Evolutionary conservation across 2,329 filamentous ascomycete genomes (phyloP).

Genomic region (Colletotrichum lupini): DNA sequence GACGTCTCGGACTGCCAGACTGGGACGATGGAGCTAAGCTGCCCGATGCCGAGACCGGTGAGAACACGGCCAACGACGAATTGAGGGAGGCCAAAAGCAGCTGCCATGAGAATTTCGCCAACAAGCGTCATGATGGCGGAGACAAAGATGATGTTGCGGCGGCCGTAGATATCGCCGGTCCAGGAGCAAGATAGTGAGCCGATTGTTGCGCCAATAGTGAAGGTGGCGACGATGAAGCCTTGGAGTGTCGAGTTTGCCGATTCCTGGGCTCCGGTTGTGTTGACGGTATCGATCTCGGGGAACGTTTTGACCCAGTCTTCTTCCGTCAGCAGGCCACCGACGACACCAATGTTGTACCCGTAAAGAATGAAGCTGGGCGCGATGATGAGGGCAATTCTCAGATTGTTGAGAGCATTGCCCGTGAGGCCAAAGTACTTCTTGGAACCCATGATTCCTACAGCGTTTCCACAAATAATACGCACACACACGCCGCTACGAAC

Average conservation of each 20-base stretch:
- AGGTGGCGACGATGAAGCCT: slow-evolving; percentile 49
- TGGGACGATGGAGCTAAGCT: slow-evolving; percentile 52
- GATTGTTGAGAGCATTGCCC: slow-evolving; percentile 47
- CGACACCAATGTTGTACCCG: slow-evolving; percentile 53
- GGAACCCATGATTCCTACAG: slow-evolving; percentile 12
- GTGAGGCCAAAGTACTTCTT: slow-evolving; percentile 45
- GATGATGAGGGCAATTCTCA: slow-evolving; percentile 56
- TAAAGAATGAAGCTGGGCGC: slow-evolving; percentile 54
- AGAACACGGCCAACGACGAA: slow-evolving; percentile 63
- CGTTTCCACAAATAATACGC: neutral
- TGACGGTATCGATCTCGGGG: slow-evolving; percentile 50
- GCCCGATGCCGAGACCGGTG: slow-evolving; percentile 57
- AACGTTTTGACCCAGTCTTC: slow-evolving; percentile 49
- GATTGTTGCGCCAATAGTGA: slow-evolving; percentile 50
- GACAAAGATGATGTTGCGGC: slow-evolving; percentile 60
- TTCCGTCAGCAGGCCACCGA: slow-evolving; percentile 48
- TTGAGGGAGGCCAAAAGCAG: slow-evolving; percentile 57
- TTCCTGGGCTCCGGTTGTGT: slow-evolving; percentile 43
- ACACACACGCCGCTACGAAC: neutral
- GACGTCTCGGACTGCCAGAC: slow-evolving; percentile 54
- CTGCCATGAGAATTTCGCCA: slow-evolving; percentile 58
- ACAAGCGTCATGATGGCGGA: slow-evolving; percentile 61
- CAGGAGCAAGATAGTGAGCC: slow-evolving; percentile 48
- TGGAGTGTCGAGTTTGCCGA: slow-evolving; percentile 48
- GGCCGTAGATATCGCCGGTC: slow-evolving; percentile 60